These are phyloP conservation scores for Trametes polyzona DNA, from an alignment of 1,284 basidiomycete species.

Conservation along the genomic window DNA sequence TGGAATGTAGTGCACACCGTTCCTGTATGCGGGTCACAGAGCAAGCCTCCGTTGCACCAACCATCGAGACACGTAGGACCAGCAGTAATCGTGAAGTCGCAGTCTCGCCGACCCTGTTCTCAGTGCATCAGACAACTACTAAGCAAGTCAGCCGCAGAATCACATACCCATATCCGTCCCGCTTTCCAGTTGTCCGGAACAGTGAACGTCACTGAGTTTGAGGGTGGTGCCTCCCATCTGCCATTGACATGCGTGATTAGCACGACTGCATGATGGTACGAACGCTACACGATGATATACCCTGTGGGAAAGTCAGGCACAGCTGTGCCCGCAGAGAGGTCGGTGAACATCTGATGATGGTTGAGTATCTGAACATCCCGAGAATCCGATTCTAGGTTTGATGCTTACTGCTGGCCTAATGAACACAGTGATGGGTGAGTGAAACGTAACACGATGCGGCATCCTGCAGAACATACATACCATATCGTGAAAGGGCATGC, in stretches of 20 bases:
- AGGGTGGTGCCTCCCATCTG: constrained; percentile 39
- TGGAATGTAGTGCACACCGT: constrained; percentile 29
- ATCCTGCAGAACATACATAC: constrained; percentile 28
- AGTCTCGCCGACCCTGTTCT: constrained; percentile 40
- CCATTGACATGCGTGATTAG: not conserved
- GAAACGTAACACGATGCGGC: too few relatives aligned
- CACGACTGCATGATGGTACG: not conserved
- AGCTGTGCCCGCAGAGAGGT: constrained; percentile 28
- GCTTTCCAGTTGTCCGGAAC: constrained; percentile 44
- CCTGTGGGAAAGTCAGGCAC: constrained; percentile 34
- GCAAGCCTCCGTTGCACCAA: constrained; percentile 50
- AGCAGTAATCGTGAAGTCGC: constrained; percentile 45
- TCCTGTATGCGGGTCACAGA: constrained; percentile 43
- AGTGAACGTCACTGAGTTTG: constrained; percentile 35
- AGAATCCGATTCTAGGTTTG: too few relatives aligned
- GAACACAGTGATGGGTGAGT: not conserved
- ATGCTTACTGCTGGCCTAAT: constrained; percentile 34
- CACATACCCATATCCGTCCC: constrained; percentile 42
- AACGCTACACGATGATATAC: constrained; percentile 20
- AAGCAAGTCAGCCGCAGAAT: not conserved
- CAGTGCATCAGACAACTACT: not conserved
- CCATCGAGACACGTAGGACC: constrained; percentile 48
- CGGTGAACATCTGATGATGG: constrained; percentile 31
- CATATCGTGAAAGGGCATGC: constrained; percentile 41
- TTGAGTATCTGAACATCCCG: constrained; percentile 6